Percentiles rank a stretch among this genome's conserved stretches.
Conservation (phyloP, 495 filamentous ascomycete species). For the Xylaria intraflava region DNA sequence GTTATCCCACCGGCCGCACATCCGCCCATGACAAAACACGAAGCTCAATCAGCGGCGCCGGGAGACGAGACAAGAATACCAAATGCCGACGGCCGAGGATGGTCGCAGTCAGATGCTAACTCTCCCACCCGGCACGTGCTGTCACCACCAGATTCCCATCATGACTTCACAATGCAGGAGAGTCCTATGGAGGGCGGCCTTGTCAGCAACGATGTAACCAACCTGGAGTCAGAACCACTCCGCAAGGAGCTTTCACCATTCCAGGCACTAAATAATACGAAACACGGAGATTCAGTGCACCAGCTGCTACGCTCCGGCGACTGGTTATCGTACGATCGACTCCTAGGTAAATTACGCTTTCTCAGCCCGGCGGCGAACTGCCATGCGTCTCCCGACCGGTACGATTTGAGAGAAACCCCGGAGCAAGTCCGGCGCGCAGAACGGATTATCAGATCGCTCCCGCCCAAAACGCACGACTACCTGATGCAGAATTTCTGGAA, state of each 20-base stretch:
- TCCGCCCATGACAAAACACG: conserved; percentile 45
- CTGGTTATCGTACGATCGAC: conserved; percentile 39
- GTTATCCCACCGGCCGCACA: conserved; percentile 44
- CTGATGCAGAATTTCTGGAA: conserved; percentile 48
- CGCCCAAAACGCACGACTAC: conserved; percentile 41
- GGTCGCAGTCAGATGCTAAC: conserved; percentile 10
- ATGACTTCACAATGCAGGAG: conserved; percentile 19
- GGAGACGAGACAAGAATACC: conserved; percentile 5
- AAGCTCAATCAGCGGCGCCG: conserved; percentile 22
- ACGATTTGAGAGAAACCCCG: conserved; percentile 15
- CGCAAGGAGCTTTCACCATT: conserved; percentile 27
- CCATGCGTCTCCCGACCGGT: conserved; percentile 20
- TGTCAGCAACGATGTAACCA: neutral
- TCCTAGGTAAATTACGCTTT: conserved; percentile 37
- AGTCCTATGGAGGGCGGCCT: neutral
- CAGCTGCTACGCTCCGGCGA: conserved; percentile 37
- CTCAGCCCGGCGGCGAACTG: conserved; percentile 43
- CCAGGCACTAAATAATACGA: conserved; percentile 20
- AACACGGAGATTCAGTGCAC: conserved; percentile 36
- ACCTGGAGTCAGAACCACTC: neutral
- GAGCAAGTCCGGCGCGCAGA: conserved; percentile 39
- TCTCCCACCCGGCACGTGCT: conserved; percentile 18
- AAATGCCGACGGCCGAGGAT: conserved; percentile 3
- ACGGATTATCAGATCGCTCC: conserved; percentile 37
- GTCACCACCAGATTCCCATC: conserved; percentile 26